phyloP scores from a whole-genome alignment of 495 filamentous ascomycete species.

The Hypoxylon cercidicola region DNA sequence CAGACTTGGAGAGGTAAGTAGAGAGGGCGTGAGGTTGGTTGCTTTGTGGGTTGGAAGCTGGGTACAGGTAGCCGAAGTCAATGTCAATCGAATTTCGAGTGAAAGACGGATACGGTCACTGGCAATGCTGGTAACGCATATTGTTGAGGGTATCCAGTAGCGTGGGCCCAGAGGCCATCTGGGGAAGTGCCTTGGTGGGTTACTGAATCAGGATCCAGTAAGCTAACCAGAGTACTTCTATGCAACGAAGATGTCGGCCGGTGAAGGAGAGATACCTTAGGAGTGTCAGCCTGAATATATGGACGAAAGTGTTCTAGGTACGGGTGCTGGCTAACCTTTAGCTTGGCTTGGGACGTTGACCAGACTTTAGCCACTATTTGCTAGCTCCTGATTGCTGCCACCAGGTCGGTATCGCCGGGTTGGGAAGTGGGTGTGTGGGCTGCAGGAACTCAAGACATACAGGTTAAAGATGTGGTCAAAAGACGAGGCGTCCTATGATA shows the following conservation, averaged over 20 bases:
- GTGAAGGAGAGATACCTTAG: conserved; percentile 1
- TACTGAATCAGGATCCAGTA: conserved; percentile 2
- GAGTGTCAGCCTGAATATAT: conserved; percentile 22
- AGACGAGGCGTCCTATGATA: background rate
- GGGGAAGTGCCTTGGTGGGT: conserved; percentile 11
- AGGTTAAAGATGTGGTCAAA: conserved; percentile 3
- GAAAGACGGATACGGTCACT: conserved; percentile 16
- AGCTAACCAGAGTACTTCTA: background rate
- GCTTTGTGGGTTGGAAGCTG: conserved; percentile 2
- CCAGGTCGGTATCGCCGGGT: conserved; percentile 22
- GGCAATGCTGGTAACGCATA: conserved; percentile 26
- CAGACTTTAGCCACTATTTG: conserved; percentile 8
- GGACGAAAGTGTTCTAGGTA: conserved; percentile 11
- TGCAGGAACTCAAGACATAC: background rate
- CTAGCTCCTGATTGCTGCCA: conserved; percentile 11
- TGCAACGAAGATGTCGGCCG: conserved; percentile 7
- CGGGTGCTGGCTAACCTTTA: conserved; percentile 10
- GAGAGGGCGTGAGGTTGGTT: background rate
- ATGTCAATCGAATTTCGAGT: conserved; percentile 5
- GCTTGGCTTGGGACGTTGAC: conserved; percentile 15
- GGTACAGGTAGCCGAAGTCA: background rate
- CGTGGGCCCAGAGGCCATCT: conserved; percentile 17
- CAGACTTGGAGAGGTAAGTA: conserved; percentile 9
- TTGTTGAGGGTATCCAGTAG: conserved; percentile 26
- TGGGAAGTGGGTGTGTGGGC: conserved; percentile 6